Conservation (phyloP, 495 filamentous ascomycete genomes). For the Rusavskia elegans region DNA sequence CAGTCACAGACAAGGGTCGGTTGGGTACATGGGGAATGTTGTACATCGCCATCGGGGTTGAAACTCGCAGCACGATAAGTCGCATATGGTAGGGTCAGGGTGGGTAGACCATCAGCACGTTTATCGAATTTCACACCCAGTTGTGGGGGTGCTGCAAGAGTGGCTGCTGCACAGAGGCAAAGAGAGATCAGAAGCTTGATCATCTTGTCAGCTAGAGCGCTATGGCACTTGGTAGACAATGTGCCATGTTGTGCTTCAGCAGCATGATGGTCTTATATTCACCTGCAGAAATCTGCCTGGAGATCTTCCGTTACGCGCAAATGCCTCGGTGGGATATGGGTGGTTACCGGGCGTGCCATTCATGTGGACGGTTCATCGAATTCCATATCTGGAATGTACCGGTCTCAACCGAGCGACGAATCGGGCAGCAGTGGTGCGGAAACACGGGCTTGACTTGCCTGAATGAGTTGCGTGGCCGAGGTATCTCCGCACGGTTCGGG, state of each 20-base stretch:
- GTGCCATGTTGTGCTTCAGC: background rate
- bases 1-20: background rate
- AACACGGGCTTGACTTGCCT: too few relatives aligned
- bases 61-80: slow-evolving; percentile 20
- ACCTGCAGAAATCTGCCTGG: too few relatives aligned
- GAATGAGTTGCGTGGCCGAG: too few relatives aligned
- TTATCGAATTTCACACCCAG: slow-evolving; percentile 13
- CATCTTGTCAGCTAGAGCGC: background rate
- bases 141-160: slow-evolving; percentile 1
- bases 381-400: too few relatives aligned
- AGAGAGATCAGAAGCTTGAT: background rate
- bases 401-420: too few relatives aligned
- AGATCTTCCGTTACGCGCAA: too few relatives aligned
- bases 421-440: too few relatives aligned
- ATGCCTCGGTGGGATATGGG: too few relatives aligned
- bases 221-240: background rate
- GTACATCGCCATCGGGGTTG: slow-evolving; percentile 20
- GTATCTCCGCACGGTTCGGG: too few relatives aligned
- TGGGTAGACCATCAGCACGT: slow-evolving; percentile 14
- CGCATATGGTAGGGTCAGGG: slow-evolving; percentile 20
- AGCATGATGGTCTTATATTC: background rate
- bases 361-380: too few relatives aligned
- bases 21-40: background rate
- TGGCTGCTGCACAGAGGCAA: background rate
- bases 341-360: too few relatives aligned